Conservation (phyloP, 2,329 filamentous ascomycete species). For the Colletotrichum sp. region DNA sequence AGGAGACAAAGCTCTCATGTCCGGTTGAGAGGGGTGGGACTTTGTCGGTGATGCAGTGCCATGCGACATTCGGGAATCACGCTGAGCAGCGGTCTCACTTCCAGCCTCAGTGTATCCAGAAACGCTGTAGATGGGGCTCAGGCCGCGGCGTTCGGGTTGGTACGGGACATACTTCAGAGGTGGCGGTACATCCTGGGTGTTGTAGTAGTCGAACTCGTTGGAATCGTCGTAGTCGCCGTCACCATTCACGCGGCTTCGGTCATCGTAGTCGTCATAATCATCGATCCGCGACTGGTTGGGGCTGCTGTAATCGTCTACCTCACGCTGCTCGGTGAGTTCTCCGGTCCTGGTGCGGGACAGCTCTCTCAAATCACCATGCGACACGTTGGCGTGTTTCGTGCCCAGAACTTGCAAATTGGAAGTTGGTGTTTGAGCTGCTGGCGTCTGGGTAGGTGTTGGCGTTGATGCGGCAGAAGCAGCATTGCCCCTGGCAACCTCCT, state of each 20-base stretch:
- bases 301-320: conserved; percentile 42
- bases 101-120: conserved; percentile 82
- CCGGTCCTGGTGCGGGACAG: conserved; percentile 45
- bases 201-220: conserved; percentile 56
- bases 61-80: conserved; percentile 60
- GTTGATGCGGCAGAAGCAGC: conserved; percentile 65
- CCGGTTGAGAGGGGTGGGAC: conserved; percentile 48
- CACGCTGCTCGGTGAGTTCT: conserved; percentile 47
- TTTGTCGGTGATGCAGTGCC: conserved; percentile 61
- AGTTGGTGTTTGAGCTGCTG: conserved; percentile 38
- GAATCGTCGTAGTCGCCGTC: conserved; percentile 43
- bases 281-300: conserved; percentile 42
- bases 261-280: conserved; percentile 35
- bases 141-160: conserved; percentile 69
- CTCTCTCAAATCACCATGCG: conserved; percentile 62
- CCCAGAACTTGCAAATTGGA: conserved; percentile 65
- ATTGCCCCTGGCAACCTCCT: conserved; percentile 65
- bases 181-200: conserved; percentile 67
- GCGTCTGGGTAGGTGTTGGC: conserved; percentile 65
- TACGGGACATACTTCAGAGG: conserved; percentile 72
- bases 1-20: conserved; percentile 49
- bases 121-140: conserved; percentile 92
- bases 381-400: conserved; percentile 70
- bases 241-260: not conserved
- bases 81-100: conserved; percentile 60